phyloP scores from a whole-genome alignment of 1,284 basidiomycete genomes.

The Apiotrichum brassicae region DNA sequence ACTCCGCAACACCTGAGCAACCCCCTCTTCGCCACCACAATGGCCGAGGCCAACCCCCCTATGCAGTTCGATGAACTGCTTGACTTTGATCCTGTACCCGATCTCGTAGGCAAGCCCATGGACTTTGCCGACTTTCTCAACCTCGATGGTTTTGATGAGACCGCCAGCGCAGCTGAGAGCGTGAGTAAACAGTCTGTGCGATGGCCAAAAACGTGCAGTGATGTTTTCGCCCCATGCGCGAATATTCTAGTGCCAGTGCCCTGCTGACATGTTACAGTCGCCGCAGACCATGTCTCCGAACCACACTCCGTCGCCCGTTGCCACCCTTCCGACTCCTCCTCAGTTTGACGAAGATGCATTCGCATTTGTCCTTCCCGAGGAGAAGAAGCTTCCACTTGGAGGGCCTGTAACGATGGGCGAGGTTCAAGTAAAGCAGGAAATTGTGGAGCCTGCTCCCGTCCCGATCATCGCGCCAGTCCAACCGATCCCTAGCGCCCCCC shows the following conservation, averaged over 20 bases:
- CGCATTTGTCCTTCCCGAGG: conserved; percentile 24
- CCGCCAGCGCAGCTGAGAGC: conserved; percentile 16
- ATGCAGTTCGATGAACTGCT: conserved; percentile 9
- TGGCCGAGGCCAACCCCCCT: conserved; percentile 7
- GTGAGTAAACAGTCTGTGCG: too few species aligned
- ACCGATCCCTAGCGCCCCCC: not conserved
- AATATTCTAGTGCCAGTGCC: not conserved
- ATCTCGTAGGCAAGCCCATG: conserved; percentile 35
- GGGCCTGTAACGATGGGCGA: conserved; percentile 11
- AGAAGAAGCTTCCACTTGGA: conserved; percentile 15
- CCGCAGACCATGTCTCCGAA: conserved; percentile 38
- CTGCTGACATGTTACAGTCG: conserved; percentile 28
- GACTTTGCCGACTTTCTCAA: conserved; percentile 40
- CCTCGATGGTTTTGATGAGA: conserved; percentile 30
- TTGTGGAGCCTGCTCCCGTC: conserved; percentile 23
- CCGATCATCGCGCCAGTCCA: not conserved
- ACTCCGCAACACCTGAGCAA: not conserved
- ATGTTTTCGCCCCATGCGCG: not conserved
- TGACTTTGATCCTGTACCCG: conserved; percentile 26
- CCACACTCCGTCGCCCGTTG: conserved; percentile 38
- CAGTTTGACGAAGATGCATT: conserved; percentile 26
- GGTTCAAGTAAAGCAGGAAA: conserved; percentile 36
- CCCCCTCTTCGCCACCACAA: conserved; percentile 5
- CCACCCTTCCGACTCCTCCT: conserved; percentile 15
- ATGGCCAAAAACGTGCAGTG: not conserved